These are phyloP conservation scores for Tanacetum coccineum DNA, from an alignment of 129 eudicot species.

Conservation along the genomic window DNA sequence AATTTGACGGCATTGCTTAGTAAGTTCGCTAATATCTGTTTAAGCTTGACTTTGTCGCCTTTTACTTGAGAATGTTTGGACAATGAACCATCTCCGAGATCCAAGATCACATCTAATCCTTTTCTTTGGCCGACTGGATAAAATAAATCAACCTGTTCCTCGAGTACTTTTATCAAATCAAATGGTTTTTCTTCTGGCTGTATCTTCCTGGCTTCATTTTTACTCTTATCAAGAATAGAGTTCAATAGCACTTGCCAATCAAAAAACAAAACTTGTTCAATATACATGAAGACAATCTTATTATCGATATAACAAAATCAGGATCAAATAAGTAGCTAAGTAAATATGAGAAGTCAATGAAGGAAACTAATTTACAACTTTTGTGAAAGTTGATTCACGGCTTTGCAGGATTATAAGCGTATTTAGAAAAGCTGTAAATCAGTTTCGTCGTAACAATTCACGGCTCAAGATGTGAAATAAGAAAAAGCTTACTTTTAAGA, in stretches of 20 bases:
- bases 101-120: slow-evolving; percentile 66
- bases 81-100: slow-evolving; percentile 46
- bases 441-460: too few species aligned
- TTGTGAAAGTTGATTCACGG: too few species aligned
- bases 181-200: slow-evolving; percentile 53
- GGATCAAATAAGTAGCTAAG: too few species aligned
- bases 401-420: too few species aligned
- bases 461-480: neutral
- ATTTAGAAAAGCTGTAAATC: too few species aligned
- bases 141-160: slow-evolving; percentile 66
- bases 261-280: neutral
- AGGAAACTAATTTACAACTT: too few species aligned
- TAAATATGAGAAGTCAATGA: too few species aligned
- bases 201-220: slow-evolving; percentile 70
- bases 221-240: slow-evolving; percentile 63
- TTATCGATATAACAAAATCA: too few species aligned
- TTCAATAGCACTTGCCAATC: slow-evolving; percentile 43
- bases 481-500: slow-evolving; percentile 43
- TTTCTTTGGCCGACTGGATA: slow-evolving; percentile 60
- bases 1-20: slow-evolving; percentile 80
- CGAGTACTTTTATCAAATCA: slow-evolving; percentile 47
- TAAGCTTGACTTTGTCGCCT: slow-evolving; percentile 68
- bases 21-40: slow-evolving; percentile 69
- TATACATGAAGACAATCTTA: too few species aligned
- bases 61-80: slow-evolving; percentile 43